These are phyloP conservation scores for Lonicera japonica DNA, from an alignment of 129 eudicot genomes.

Conservation along the genomic window DNA sequence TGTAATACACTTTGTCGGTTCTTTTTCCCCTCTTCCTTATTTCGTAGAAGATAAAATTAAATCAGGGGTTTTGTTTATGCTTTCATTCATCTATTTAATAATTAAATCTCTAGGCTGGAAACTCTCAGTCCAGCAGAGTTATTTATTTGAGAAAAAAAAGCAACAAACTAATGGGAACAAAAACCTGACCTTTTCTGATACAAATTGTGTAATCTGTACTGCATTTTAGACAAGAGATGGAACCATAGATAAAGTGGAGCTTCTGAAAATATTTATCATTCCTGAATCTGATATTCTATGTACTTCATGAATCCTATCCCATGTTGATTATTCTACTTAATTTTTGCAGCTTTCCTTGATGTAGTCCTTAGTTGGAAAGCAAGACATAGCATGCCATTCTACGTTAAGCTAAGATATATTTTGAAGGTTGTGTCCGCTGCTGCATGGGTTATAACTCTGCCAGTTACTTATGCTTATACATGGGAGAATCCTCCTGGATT, in stretches of 20 bases:
- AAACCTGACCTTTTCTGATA: no score
- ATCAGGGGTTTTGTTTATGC: no score
- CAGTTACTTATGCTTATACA: slow-evolving; percentile 90
- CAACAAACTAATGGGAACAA: no score
- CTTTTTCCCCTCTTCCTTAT: no score
- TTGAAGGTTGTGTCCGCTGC: slow-evolving; percentile 87
- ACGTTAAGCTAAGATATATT: slow-evolving; percentile 80
- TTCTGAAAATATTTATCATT: no score
- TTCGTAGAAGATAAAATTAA: no score
- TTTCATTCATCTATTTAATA: no score
- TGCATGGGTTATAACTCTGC: slow-evolving; percentile 85
- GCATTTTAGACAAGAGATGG: background rate
- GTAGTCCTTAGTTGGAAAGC: slow-evolving; percentile 88
- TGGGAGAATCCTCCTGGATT: slow-evolving; percentile 77
- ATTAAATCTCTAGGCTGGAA: no score
- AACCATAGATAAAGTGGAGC: background rate
- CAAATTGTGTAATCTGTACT: background rate
- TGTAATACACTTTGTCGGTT: no score
- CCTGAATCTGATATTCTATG: background rate
- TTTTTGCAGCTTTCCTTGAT: slow-evolving; percentile 72
- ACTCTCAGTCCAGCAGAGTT: no score
- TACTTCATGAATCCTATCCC: background rate
- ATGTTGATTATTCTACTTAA: background rate
- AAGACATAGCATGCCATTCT: slow-evolving; percentile 76
- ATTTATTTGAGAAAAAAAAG: no score